Conservation (phyloP, 768 basidiomycete species). For the Brasilioporus rufonigricans region DNA sequence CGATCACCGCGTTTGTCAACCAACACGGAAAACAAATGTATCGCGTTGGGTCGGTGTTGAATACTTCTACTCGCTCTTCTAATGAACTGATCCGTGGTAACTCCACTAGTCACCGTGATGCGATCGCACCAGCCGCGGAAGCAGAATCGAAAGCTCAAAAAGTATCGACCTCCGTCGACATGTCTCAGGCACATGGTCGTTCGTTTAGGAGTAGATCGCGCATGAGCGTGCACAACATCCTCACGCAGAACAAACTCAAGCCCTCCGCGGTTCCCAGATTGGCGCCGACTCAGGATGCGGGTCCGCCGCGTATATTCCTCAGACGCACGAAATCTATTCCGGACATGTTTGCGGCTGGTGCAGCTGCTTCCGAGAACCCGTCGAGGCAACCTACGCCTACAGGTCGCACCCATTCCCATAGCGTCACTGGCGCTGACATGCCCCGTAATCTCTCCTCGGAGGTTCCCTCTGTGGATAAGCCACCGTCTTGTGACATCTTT, state of each 20-base stretch:
- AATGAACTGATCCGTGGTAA: not conserved
- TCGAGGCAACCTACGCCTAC: constrained; percentile 31
- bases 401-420: constrained; percentile 73
- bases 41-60: constrained; percentile 65
- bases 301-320: constrained; percentile 47
- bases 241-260: constrained; percentile 50
- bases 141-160: constrained; percentile 41
- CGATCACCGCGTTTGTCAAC: constrained; percentile 79
- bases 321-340: constrained; percentile 77
- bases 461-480: constrained; percentile 26
- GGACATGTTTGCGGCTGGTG: constrained; percentile 39
- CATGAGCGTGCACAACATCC: constrained; percentile 64
- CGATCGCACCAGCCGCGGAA: constrained; percentile 59
- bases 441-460: constrained; percentile 38
- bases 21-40: constrained; percentile 77
- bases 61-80: not conserved
- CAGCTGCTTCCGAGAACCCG: constrained; percentile 31
- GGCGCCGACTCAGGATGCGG: constrained; percentile 33
- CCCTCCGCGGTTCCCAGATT: constrained; percentile 24
- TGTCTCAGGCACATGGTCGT: constrained; percentile 36
- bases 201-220: constrained; percentile 54
- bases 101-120: constrained; percentile 52
- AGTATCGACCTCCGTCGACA: constrained; percentile 30
- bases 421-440: constrained; percentile 70
- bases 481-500: constrained; percentile 52